Percentiles rank a stretch among this genome's conserved stretches.
Conservation (phyloP, 2,329 filamentous ascomycete species). For the Lizonia empirigonia region DNA sequence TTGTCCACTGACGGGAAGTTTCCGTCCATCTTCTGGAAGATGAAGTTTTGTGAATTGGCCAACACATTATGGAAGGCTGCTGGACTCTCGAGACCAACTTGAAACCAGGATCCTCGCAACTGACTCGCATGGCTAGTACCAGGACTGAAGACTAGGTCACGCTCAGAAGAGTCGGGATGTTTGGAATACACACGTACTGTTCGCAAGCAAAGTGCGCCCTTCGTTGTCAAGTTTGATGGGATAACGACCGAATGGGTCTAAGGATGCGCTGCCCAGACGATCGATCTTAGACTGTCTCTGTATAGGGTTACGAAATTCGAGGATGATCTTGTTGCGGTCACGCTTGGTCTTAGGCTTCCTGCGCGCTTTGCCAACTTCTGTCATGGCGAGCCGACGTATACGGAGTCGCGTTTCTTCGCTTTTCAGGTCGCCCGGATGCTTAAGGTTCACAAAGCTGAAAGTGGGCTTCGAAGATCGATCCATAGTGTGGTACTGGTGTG, state of each 20-base stretch:
- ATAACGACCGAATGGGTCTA: constrained; percentile 35
- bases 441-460: constrained; percentile 42
- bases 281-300: constrained; percentile 20
- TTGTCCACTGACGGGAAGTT: constrained; percentile 30
- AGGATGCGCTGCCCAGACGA: constrained; percentile 26
- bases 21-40: constrained; percentile 28
- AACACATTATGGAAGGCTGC: constrained; percentile 35
- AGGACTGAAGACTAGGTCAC: constrained; percentile 29
- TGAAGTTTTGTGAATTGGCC: constrained; percentile 36
- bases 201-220: constrained; percentile 29
- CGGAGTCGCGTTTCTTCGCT: constrained; percentile 38
- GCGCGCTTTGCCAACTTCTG: constrained; percentile 36
- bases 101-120: constrained; percentile 36
- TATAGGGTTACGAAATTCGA: constrained; percentile 28
- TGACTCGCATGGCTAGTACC: constrained; percentile 29
- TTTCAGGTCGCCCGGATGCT: constrained; percentile 41
- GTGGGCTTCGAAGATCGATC: constrained; percentile 29
- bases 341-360: constrained; percentile 37
- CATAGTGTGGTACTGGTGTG: constrained; percentile 21
- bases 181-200: constrained; percentile 24
- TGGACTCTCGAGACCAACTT: constrained; percentile 30
- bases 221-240: constrained; percentile 35
- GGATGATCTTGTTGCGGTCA: constrained; percentile 34
- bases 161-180: constrained; percentile 18
- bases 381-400: constrained; percentile 43